Evolutionary conservation across 1,284 basidiomycete species (phyloP), one percentile per base, ranked within the genome.

Genomic region (Serendipita sp.): DNA sequence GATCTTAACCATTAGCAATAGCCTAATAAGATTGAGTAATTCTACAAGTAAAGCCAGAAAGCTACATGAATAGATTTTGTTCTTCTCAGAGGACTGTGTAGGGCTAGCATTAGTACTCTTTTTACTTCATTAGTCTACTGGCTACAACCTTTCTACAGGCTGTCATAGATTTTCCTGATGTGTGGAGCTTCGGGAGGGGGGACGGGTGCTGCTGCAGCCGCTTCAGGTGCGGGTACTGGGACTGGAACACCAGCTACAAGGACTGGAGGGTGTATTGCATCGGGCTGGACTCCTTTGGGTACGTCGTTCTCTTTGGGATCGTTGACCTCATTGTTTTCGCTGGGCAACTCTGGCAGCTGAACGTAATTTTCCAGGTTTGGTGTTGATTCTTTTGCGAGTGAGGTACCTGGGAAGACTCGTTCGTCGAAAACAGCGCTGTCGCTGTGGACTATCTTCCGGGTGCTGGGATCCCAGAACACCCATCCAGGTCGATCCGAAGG

Each of bases 361-460:
- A 58, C n/a, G 32, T 50, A 64, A 32, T 49, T n/a, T 17, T 44
- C 62, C 53, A 13, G 58, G 32, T 29, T 35, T 60, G 26, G 65
- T 47, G 8, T 32, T 60, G 43, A 41, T 62, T 45, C 43, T 61
- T 53, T 58, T 4, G 53, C 26, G 15, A n/a, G 53, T 30, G 63
- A 49, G 42, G 63, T 64, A 15, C 67, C 66, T 17, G 66, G 67
- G 38, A 68, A 65, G 43, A 42, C n/a, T 1, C 63, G 53, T 60
- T 73, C 71, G 63, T 74, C 72, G 66, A 73, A 72, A 3, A 66
- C 65, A 62, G 68, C 71, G 67, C 66, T 63, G 22, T 67, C 68
- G 12, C 67, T 67, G 60, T 69, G 71, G 34, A 71, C 35, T 15
- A 67, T 61, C 58, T 66, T 68, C 49, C 65, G 63, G 2, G 67